Base-by-base conservation (phyloP, 306 rosid species). In the Luffa aegyptiaca region DNA sequence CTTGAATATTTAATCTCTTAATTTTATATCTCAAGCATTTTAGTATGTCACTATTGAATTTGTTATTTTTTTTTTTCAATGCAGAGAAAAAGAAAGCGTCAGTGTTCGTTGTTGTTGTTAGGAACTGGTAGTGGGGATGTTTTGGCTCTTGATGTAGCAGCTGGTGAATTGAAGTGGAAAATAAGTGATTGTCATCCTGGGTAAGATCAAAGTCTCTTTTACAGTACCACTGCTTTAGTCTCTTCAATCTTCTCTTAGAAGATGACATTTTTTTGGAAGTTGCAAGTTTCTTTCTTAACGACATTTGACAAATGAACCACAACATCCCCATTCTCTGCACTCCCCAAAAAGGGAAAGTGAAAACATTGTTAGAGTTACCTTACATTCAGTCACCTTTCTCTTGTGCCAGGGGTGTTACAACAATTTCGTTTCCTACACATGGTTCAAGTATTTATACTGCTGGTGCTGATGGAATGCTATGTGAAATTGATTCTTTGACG, bases 41-140 rank as follows among this genome's bases (percentile, higher is more conserved):
- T 78, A 12, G 58, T 52, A 5, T 31, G 41, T 57, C 53, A 39
- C 14, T 7, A 18, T 69, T 75, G 2, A 0, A 7, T 13, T 33
- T 65, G n/a, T 35, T 5, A 1, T 66, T 3, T 36, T 82, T 1
- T 82, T 1, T 14, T 46, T 33, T 78, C 80, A 2, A 82, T 87
- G 76, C 83, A 89, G 97, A 90, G 62, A 86, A 95, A 94, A 86
- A 90, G 97, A 89, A 93, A 93, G 86, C 91, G 87, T 26, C 83
- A 73, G 1, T 80, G 88, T 55, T 91, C 97, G 7, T 82, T 95
- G 82, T 83, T 95, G 78, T 82, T 95, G 84, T 84, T 93, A 77
- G 99, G 99, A 85, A 95, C 97, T 3, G 99, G 97, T 59, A 85
- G 97, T 42, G 99, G 97, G 44, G 97, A 95, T 80, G 87, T 95